Conservation (phyloP, 2,329 filamentous ascomycete species). For the Phyllosticta ampelicida region DNA sequence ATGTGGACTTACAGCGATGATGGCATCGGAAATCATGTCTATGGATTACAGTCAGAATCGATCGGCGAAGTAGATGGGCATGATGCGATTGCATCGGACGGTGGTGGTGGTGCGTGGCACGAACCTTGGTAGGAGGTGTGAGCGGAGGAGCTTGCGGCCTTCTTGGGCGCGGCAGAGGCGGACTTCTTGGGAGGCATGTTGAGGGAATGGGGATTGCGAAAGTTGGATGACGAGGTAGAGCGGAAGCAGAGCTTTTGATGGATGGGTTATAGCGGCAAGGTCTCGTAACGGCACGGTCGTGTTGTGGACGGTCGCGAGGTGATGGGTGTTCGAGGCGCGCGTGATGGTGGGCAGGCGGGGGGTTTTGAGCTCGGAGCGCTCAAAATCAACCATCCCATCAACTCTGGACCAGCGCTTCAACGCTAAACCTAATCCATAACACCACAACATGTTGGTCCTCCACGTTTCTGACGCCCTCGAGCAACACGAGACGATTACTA, state of each 20-base stretch:
- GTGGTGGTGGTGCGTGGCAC: constrained; percentile 32
- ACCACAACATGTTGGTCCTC: constrained; percentile 2
- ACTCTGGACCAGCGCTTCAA: not conserved
- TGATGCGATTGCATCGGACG: constrained; percentile 28
- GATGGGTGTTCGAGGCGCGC: constrained; percentile 5
- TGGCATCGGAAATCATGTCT: constrained; percentile 67
- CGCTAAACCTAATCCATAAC: constrained; percentile 9
- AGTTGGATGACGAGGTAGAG: constrained; percentile 15
- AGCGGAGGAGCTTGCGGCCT: constrained; percentile 41
- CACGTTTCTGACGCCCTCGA: constrained; percentile 1
- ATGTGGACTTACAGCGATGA: constrained; percentile 55
- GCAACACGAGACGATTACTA: too few relatives aligned
- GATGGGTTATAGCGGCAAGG: constrained; percentile 16
- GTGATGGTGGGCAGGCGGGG: constrained; percentile 5
- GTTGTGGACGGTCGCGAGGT: not conserved
- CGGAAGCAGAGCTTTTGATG: constrained; percentile 24
- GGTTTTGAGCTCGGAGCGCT: constrained; percentile 5
- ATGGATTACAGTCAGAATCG: constrained; percentile 41
- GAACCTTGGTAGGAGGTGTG: constrained; percentile 59
- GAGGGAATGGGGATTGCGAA: constrained; percentile 13
- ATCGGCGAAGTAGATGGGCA: constrained; percentile 39
- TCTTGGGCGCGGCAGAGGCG: constrained; percentile 45
- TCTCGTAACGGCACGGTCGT: not conserved
- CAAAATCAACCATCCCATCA: constrained; percentile 9
- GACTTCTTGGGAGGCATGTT: constrained; percentile 58